Conservation (phyloP, 2,329 filamentous ascomycete genomes). For the Didymella lethalis region DNA sequence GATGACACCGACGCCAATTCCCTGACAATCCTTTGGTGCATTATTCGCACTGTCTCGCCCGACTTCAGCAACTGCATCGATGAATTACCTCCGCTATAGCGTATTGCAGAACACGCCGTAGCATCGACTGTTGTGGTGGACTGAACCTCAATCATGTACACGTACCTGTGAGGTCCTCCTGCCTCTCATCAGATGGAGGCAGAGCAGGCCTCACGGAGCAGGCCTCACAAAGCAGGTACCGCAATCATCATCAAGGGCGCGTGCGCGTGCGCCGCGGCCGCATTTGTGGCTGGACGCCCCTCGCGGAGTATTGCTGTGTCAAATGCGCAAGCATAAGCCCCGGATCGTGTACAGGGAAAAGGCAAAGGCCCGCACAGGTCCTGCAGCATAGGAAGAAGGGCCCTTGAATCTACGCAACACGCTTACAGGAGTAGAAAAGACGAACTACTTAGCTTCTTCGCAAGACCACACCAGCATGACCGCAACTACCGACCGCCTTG, state of each 20-base stretch:
- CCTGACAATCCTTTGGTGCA: slow-evolving; percentile 26
- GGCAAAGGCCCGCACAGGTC: slow-evolving; percentile 7
- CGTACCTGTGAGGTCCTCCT: slow-evolving; percentile 30
- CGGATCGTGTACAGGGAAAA: slow-evolving; percentile 14
- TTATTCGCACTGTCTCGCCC: slow-evolving; percentile 28
- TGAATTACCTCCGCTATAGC: slow-evolving; percentile 26
- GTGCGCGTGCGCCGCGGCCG: slow-evolving; percentile 23
- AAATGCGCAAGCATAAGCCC: slow-evolving; percentile 19
- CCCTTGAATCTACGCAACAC: slow-evolving; percentile 18
- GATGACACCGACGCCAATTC: slow-evolving; percentile 19
- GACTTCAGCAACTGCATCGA: slow-evolving; percentile 28
- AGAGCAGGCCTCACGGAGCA: slow-evolving; percentile 19
- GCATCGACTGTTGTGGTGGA: slow-evolving; percentile 23
- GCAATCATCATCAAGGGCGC: not conserved
- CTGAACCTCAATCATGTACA: slow-evolving; percentile 23
- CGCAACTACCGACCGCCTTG: slow-evolving; percentile 32
- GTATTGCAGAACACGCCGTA: slow-evolving; percentile 24
- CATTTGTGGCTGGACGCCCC: slow-evolving; percentile 32
- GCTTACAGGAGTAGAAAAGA: slow-evolving; percentile 14
- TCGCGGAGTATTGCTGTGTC: slow-evolving; percentile 28
- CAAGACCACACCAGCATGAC: slow-evolving; percentile 26
- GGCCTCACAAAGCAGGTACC: slow-evolving; percentile 16
- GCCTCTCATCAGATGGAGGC: slow-evolving; percentile 18
- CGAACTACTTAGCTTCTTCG: slow-evolving; percentile 17
- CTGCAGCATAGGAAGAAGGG: slow-evolving; percentile 26